Conservation (phyloP, 768 basidiomycete species). For the Mycena albidolilacea region DNA sequence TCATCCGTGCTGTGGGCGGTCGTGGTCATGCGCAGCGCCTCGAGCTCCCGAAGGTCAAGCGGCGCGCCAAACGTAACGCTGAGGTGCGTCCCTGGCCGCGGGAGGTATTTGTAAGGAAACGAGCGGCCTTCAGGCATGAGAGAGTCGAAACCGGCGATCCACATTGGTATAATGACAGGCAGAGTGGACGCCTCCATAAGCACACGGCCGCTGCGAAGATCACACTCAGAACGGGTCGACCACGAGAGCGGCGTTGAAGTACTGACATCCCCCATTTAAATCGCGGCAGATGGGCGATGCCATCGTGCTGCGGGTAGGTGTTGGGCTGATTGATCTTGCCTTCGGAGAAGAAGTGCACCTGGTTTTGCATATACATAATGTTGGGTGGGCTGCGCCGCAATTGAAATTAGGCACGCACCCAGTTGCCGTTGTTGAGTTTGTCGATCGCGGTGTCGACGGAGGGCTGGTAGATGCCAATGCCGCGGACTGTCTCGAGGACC, state of each 20-base stretch:
- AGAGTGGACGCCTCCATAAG: constrained; percentile 72
- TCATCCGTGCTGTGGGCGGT: constrained; percentile 25
- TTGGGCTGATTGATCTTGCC: constrained; percentile 87
- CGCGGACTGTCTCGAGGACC: constrained; percentile 92
- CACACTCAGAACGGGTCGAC: constrained; percentile 8
- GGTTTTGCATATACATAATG: constrained; percentile 3
- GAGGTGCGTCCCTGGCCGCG: constrained; percentile 73
- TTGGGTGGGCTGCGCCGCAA: background rate
- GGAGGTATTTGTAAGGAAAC: constrained; percentile 81
- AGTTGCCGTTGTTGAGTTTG: constrained; percentile 85
- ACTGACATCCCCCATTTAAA: constrained; percentile 98
- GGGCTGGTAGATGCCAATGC: constrained; percentile 90
- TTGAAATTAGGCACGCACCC: constrained; percentile 70
- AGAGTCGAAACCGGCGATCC: constrained; percentile 93
- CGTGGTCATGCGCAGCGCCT: constrained; percentile 34
- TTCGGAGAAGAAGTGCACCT: constrained; percentile 95
- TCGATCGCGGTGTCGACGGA: constrained; percentile 89
- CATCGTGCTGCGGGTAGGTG: constrained; percentile 60
- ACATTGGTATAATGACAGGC: constrained; percentile 92
- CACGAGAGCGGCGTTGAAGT: constrained; percentile 25
- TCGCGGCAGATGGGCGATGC: constrained; percentile 69
- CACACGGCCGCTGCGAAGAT: constrained; percentile 77
- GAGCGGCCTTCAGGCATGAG: constrained; percentile 91
- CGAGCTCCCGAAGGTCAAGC: constrained; percentile 61
- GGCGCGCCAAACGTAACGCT: constrained; percentile 88